These are phyloP conservation scores for Serendipita sp. DNA, from an alignment of 768 basidiomycete genomes.

Conservation along the genomic window DNA sequence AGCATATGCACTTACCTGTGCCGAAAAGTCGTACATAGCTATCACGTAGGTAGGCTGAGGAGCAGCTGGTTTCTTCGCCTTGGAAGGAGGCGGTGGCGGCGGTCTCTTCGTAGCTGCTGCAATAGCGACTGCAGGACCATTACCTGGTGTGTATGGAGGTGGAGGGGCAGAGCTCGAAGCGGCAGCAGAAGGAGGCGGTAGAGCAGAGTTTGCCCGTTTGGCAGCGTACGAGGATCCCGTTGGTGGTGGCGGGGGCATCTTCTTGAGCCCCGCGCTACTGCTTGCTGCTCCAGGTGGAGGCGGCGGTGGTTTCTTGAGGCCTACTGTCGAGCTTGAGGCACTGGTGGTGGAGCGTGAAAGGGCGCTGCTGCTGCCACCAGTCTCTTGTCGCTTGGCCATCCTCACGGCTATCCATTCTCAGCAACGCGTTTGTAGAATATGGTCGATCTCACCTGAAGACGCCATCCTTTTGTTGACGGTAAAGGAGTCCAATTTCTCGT, in stretches of 20 bases:
- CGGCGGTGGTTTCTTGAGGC: constrained; percentile 14
- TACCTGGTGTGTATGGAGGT: constrained; percentile 23
- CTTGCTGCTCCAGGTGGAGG: constrained; percentile 10
- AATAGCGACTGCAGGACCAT: constrained; percentile 17
- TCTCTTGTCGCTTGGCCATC: constrained; percentile 12
- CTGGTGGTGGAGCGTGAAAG: background rate
- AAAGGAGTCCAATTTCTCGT: constrained; percentile 59
- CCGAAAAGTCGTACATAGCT: constrained; percentile 86
- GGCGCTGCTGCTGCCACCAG: background rate
- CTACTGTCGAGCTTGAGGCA: constrained; percentile 1
- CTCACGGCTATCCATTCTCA: constrained; percentile 15
- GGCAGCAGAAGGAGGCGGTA: constrained; percentile 13
- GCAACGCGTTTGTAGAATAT: background rate
- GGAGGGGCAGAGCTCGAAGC: constrained; percentile 28
- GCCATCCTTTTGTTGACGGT: constrained; percentile 68
- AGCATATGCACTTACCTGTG: constrained; percentile 42
- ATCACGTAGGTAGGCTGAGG: constrained; percentile 60
- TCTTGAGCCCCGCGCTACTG: constrained; percentile 20
- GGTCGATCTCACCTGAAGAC: constrained; percentile 53
- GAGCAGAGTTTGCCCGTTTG: constrained; percentile 24
- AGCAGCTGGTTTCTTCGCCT: constrained; percentile 53
- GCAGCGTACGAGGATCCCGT: constrained; percentile 11
- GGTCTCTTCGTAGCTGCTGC: constrained; percentile 46
- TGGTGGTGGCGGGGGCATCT: constrained; percentile 26
- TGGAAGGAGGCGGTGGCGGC: constrained; percentile 70